A percentile compares a stretch with the other conserved stretches of the same genome.
Conservation (phyloP, 768 basidiomycete genomes). For the Pilatotrama ljubarskyi region DNA sequence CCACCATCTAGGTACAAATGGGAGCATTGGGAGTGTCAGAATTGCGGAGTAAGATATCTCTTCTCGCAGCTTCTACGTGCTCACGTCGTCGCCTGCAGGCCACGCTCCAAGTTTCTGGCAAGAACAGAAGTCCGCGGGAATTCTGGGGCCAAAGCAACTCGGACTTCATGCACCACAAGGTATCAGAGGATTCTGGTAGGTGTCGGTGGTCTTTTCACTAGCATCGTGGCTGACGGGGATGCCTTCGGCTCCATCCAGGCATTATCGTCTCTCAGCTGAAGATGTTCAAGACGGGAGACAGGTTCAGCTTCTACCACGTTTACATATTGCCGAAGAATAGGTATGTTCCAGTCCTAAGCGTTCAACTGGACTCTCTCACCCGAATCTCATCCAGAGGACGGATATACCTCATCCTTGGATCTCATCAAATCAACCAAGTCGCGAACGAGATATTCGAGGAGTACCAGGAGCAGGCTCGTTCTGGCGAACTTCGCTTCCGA, state of each 20-base stretch:
- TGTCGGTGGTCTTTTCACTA: neutral
- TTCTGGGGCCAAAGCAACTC: slow-evolving; percentile 36
- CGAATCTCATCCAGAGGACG: slow-evolving; percentile 46
- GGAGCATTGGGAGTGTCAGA: slow-evolving; percentile 70
- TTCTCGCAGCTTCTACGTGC: neutral
- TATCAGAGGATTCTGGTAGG: slow-evolving; percentile 24
- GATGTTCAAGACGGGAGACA: slow-evolving; percentile 20
- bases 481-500: slow-evolving; percentile 59
- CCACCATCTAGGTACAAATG: slow-evolving; percentile 56
- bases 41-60: slow-evolving; percentile 50
- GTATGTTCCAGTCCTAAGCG: neutral
- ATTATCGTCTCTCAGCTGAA: slow-evolving; percentile 11
- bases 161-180: slow-evolving; percentile 9
- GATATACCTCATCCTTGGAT: slow-evolving; percentile 55
- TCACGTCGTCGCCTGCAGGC: slow-evolving; percentile 4
- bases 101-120: slow-evolving; percentile 21
- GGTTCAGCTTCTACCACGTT: slow-evolving; percentile 40
- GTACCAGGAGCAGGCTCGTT: slow-evolving; percentile 66
- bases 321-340: slow-evolving; percentile 38
- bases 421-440: slow-evolving; percentile 36
- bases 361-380: neutral
- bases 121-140: slow-evolving; percentile 35
- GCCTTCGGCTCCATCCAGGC: slow-evolving; percentile 7
- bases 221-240: neutral
- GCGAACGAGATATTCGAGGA: slow-evolving; percentile 60